Evolutionary conservation across 2,329 filamentous ascomycete genomes (phyloP), one percentile per base, ranked within the genome.

Genomic region (Colletotrichum australisinense): DNA sequence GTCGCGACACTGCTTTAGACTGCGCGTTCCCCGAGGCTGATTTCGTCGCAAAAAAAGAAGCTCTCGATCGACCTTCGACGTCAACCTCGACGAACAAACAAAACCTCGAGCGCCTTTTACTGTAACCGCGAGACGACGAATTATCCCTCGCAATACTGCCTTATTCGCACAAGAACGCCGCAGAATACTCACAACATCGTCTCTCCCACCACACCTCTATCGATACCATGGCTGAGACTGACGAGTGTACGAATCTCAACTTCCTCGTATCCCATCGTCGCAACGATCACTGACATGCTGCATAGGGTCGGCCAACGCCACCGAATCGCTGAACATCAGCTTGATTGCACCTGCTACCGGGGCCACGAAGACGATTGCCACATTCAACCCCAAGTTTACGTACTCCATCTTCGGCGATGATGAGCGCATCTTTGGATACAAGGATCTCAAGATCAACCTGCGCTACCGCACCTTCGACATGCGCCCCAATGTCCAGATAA

Each of bases 361-460:
- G 8, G 86, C 86, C 75, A 79, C 89, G 63, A 90, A 89, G 77
- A 89, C 88, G 38, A 84, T 93, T 77, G 88, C 89, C 30, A 89
- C 90, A 32, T 98, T 99, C 82, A 88, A 94, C 74, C 97, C 97
- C 0, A 90, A 90, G 79, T 97, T 95, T 81, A 98, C 96, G 22
- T 98, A 98, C 82, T 87, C 94, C 1, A 93, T 99, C 75, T 98
- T 98, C 77, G 95, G 95, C 78, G 93, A 98, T n/a, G 93, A 97
- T 9, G 95, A 99, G 83, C 90, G 89, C 35, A 96, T 98, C 76
- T 95, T 97, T 78, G 96, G 96, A 49, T 98, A 98, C 86, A 92
- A 95, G 80, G 91, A 91, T 67, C 88, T 98, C 68, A 91, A 91
- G 76, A 92, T 98, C 79, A 90, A 91, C 75, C 85, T 98, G 68